Evolutionary conservation across 257 asterid species (phyloP), one percentile per base, ranked within the genome.

Genomic region (Nicotiana attenuata): DNA sequence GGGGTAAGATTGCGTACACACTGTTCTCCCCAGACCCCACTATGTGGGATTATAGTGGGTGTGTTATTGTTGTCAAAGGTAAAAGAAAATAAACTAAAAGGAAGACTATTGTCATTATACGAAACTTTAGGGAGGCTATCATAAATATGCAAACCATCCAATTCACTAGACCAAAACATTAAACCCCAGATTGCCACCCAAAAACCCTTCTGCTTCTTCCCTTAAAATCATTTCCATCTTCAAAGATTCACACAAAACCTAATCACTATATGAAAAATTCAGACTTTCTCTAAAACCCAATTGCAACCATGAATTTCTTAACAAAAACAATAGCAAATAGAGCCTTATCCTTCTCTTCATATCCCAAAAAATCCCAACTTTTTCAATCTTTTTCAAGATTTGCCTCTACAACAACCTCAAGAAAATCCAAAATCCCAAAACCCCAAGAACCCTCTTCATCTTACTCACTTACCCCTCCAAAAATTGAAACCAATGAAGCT

Each of bases 301-400:
- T 31, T n/a, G 53, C 31, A 64, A 3, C 59, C 16, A 94, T 94
- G 98, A 92, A 91, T 86, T 60, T 86, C 80, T 78, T 92, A 8
- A 81, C 88, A 56, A 87, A 90, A 81, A 86, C 90, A 60, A 41
- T 82, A 24, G 61, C 92, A 15, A 59, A 81, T 47, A 87, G 78
- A 50, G 77, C 81, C 73, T 28, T 56, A 83, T 38, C 78, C 67
- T 33, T 86, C 87, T 55, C 81, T 88, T 13, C 81, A 4, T 38
- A 56, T 17, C 59, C 86, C 4, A 35, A 64, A 28, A 88, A 75
- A 78, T 85, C 61, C 82, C 59, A 73, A 17, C 67, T 82, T 38
- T 35, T 71, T 67, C 83, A 79, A 86, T 82, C 75, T 14, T 83
- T 87, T 13, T 84, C 57, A 73, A 73, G 79, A 61, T 91, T 61